phyloP scores from a whole-genome alignment of 2,329 filamentous ascomycete species.

The Ceratocystis albifundus region DNA sequence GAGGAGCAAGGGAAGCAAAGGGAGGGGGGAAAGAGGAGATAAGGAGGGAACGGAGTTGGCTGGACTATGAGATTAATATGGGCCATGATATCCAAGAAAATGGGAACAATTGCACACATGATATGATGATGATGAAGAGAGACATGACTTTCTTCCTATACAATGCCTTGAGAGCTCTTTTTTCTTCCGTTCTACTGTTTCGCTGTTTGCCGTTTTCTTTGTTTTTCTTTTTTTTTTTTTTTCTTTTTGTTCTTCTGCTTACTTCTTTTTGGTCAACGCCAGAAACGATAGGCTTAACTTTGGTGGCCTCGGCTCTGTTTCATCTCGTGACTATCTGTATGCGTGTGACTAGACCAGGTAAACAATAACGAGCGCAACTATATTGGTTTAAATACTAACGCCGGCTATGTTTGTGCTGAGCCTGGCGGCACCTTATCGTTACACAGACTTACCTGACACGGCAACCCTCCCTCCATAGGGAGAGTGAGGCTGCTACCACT shows the following conservation, averaged over 20 bases:
- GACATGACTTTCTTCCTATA: background rate
- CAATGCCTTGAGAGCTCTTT: background rate
- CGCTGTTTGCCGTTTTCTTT: no score
- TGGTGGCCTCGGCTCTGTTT: no score
- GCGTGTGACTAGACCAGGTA: no score
- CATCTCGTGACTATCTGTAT: no score
- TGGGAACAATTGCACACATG: constrained; percentile 6
- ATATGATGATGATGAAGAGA: background rate
- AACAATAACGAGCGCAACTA: no score
- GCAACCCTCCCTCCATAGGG: constrained; percentile 52
- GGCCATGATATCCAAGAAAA: constrained; percentile 12
- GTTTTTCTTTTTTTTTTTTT: background rate
- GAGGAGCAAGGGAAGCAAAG: no score
- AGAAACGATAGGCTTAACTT: background rate
- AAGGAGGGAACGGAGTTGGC: no score
- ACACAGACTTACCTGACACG: constrained; percentile 32
- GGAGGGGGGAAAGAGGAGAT: no score
- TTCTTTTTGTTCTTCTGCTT: background rate
- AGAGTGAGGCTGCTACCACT: constrained; percentile 48
- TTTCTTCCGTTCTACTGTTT: background rate
- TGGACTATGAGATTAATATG: constrained; percentile 5
- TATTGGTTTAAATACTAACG: no score
- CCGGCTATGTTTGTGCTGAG: background rate
- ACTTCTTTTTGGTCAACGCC: background rate
- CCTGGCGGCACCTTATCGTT: background rate